These are phyloP conservation scores for Plasmodium ovale DNA, from an alignment of 169 alveolate genomes.

Conservation along the genomic window DNA sequence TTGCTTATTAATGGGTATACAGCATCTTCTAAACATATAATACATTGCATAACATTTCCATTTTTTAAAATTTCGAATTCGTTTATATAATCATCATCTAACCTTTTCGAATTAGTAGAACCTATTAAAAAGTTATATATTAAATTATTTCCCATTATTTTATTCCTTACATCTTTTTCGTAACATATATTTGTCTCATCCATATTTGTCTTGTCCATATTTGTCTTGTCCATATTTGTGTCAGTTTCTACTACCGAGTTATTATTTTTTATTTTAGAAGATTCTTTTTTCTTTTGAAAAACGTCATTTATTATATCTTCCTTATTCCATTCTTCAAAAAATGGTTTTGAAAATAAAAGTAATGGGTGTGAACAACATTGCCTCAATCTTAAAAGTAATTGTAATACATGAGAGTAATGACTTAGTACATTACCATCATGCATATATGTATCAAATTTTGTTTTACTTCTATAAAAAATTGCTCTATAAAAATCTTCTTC, in stretches of 20 bases:
- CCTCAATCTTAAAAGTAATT: slow-evolving; percentile 86
- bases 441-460: slow-evolving; percentile 82
- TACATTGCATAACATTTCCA: slow-evolving; percentile 49
- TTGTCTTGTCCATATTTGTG: not conserved
- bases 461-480: slow-evolving; percentile 79
- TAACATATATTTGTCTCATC: not conserved
- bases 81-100: slow-evolving; percentile 30
- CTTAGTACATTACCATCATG: slow-evolving; percentile 82
- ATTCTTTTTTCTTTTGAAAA: not conserved
- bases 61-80: slow-evolving; percentile 45
- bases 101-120: slow-evolving; percentile 26
- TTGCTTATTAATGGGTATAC: slow-evolving; percentile 53
- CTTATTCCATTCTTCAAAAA: slow-evolving; percentile 70
- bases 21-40: slow-evolving; percentile 70
- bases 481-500: slow-evolving; percentile 82
- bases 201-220: not conserved
- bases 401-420: slow-evolving; percentile 87
- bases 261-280: not conserved
- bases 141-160: slow-evolving; percentile 7
- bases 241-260: not conserved
- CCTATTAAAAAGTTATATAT: slow-evolving; percentile 58
- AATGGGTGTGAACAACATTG: slow-evolving; percentile 89
- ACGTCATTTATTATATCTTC: slow-evolving; percentile 31
- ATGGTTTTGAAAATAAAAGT: slow-evolving; percentile 71
- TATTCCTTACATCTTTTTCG: not conserved